These are phyloP conservation scores for Amylostereum areolatum DNA, from an alignment of 1,284 basidiomycete genomes.

Conservation along the genomic window DNA sequence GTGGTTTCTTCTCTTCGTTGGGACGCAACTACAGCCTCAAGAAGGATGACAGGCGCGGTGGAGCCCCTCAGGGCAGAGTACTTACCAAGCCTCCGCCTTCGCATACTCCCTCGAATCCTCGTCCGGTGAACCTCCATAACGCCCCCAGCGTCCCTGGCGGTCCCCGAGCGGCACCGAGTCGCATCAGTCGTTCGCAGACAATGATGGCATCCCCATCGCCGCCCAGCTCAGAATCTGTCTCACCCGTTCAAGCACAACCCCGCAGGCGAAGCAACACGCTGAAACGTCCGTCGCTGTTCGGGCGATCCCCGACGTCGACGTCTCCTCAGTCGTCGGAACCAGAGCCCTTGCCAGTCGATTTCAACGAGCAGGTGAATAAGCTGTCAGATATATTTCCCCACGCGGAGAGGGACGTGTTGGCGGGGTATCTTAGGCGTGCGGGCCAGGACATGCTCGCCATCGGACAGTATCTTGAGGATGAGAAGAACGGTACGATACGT, in stretches of 20 bases:
- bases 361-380: constrained; percentile 62
- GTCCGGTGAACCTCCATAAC: constrained; percentile 30
- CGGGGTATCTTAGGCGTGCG: constrained; percentile 65
- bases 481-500: constrained; percentile 66
- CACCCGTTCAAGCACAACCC: constrained; percentile 4
- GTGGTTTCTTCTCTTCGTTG: constrained; percentile 67
- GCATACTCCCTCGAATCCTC: constrained; percentile 25
- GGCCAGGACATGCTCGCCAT: constrained; percentile 81
- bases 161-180: constrained; percentile 64
- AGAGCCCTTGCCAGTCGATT: constrained; percentile 37
- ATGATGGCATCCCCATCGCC: constrained; percentile 41
- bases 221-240: constrained; percentile 12
- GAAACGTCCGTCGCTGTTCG: constrained; percentile 48
- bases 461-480: constrained; percentile 83
- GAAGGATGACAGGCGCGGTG: constrained; percentile 25
- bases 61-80: constrained; percentile 29
- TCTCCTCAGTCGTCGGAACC: constrained; percentile 5
- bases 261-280: constrained; percentile 34
- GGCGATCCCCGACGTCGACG: constrained; percentile 16
- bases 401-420: constrained; percentile 63
- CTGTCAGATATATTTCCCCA: constrained; percentile 73
- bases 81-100: constrained; percentile 38
- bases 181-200: constrained; percentile 62
- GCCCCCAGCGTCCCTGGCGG: constrained; percentile 64
- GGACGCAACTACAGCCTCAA: constrained; percentile 63